A percentile compares a stretch with the other conserved stretches of the same genome.
phyloP scores from a whole-genome alignment of 163 green algal genomes.

The Scenedesmus sp. region DNA sequence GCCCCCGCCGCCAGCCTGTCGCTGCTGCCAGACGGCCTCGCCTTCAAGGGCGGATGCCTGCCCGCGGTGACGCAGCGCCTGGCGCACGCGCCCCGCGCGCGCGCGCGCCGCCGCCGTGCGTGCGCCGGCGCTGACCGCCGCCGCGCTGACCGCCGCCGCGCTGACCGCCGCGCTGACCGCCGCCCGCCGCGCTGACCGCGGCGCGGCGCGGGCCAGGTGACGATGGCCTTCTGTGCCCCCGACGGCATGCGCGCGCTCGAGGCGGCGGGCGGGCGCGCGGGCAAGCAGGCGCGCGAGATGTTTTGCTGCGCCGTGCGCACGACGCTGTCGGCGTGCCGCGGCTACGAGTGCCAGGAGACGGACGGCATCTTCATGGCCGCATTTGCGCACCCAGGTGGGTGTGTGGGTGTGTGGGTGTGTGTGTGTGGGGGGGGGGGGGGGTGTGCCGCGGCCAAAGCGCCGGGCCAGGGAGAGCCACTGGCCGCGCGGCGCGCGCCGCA shows the following conservation, averaged over 20 bases:
- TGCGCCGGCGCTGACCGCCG: too few species aligned
- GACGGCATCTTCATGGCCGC: constrained; percentile 59
- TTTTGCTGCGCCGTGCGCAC: constrained; percentile 51
- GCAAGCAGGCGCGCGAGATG: constrained; percentile 39
- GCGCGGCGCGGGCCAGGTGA: too few species aligned
- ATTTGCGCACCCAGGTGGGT: constrained; percentile 39
- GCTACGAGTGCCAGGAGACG: constrained; percentile 63
- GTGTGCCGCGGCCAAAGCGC: background rate
- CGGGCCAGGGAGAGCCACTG: too few species aligned
- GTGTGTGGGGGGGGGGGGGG: background rate
- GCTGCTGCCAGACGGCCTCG: constrained; percentile 39
- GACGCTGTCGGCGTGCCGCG: constrained; percentile 49
- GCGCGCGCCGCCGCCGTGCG: too few species aligned
- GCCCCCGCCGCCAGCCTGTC: constrained; percentile 11
- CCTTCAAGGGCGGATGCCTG: constrained; percentile 10
- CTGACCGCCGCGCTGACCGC: too few species aligned
- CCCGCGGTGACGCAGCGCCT: constrained; percentile 2
- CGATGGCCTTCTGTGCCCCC: constrained; percentile 47
- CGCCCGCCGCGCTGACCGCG: too few species aligned
- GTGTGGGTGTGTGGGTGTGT: background rate
- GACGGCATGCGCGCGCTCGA: constrained; percentile 32
- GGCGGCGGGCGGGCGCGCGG: background rate
- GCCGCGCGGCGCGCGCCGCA: too few species aligned
- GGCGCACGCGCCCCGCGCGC: too few species aligned
- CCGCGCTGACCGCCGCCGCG: too few species aligned